These are phyloP conservation scores for Talaromyces thailandensis DNA, from an alignment of 495 filamentous ascomycete species.

Conservation along the genomic window DNA sequence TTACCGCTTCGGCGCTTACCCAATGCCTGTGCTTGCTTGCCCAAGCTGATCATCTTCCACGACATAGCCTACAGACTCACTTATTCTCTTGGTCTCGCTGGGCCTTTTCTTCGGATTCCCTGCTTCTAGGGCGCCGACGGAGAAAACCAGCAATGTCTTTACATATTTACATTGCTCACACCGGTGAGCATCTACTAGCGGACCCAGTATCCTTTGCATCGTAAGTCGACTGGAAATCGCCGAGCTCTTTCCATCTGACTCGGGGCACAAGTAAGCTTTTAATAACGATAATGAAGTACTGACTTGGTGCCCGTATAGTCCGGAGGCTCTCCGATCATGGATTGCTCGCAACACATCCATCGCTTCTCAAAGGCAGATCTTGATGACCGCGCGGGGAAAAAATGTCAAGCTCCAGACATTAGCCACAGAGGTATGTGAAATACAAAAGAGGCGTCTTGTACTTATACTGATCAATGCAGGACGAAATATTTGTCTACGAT, in stretches of 20 bases:
- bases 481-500: conserved; percentile 83
- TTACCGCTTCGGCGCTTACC: conserved; percentile 7
- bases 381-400: conserved; percentile 75
- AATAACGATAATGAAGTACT: not conserved
- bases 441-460: not conserved
- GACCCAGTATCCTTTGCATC: conserved; percentile 61
- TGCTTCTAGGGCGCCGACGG: conserved; percentile 19
- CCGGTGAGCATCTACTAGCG: conserved; percentile 69
- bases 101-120: conserved; percentile 7
- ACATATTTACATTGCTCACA: conserved; percentile 80
- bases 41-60: not conserved
- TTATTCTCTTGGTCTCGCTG: conserved; percentile 4
- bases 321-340: conserved; percentile 63
- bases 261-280: too few relatives aligned
- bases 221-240: conserved; percentile 37
- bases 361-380: conserved; percentile 60
- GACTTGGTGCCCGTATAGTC: conserved; percentile 34
- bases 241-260: not conserved
- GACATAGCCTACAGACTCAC: not conserved
- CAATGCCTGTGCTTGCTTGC: not conserved
- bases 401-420: conserved; percentile 69
- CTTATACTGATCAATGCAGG: conserved; percentile 35
- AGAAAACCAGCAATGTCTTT: conserved; percentile 56
- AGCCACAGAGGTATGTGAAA: conserved; percentile 56
- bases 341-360: conserved; percentile 59